Conservation (phyloP, 2,329 filamentous ascomycete genomes). For the Mollisia scopiformis region DNA sequence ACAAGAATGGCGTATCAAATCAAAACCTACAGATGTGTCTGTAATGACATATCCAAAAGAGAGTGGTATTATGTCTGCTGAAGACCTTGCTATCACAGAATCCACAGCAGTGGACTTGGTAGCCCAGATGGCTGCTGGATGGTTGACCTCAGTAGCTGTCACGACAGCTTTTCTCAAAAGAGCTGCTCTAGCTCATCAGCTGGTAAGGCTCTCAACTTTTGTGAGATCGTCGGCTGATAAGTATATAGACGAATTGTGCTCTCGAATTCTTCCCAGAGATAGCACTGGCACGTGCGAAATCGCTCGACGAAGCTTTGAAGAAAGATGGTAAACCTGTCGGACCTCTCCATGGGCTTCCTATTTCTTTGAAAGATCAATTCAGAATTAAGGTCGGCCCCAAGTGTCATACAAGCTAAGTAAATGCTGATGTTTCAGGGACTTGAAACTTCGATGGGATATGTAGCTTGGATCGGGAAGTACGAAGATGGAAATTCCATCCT, state of each 20-base stretch:
- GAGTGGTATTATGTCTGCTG: constrained; percentile 29
- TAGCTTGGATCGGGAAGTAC: constrained; percentile 50
- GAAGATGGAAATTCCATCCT: constrained; percentile 31
- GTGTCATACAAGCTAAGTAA: background rate
- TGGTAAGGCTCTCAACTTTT: constrained; percentile 25
- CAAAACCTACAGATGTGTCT: constrained; percentile 15
- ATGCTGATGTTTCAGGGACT: constrained; percentile 42
- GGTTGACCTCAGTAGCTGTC: constrained; percentile 39
- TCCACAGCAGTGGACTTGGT: constrained; percentile 30
- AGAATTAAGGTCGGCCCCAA: constrained; percentile 49
- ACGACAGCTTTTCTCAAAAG: constrained; percentile 51
- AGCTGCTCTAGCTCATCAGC: constrained; percentile 50
- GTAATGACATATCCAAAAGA: constrained; percentile 29
- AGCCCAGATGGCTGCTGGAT: constrained; percentile 25
- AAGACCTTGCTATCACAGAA: constrained; percentile 33
- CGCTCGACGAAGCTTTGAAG: constrained; percentile 47
- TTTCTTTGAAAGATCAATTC: constrained; percentile 65
- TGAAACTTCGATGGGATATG: constrained; percentile 61
- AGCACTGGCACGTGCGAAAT: constrained; percentile 46
- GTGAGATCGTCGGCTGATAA: background rate
- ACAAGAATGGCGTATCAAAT: constrained; percentile 28
- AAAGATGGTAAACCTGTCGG: constrained; percentile 50
- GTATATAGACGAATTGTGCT: constrained; percentile 36
- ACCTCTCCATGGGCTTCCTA: constrained; percentile 64
- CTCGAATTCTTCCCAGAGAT: constrained; percentile 52